Evolutionary conservation across 768 basidiomycete genomes (phyloP), one percentile per base, ranked within the genome.

Genomic region (Pleurotus ostreatus): DNA sequence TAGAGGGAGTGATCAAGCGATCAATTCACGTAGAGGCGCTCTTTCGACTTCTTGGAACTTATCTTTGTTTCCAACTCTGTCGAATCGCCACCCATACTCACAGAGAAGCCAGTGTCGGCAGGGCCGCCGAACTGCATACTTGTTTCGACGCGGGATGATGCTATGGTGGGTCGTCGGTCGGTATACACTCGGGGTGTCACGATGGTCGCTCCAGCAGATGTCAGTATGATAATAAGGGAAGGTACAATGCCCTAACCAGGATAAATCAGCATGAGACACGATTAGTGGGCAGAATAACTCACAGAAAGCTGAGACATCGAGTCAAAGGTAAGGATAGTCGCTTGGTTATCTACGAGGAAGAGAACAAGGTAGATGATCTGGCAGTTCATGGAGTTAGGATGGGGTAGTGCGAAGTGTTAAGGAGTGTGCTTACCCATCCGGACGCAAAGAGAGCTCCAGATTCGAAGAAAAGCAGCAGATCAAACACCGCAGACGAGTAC

Each of bases 91-190:
- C 51, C 51, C 51, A 53, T 53, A 15, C 51, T 53, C 4, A 53
- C 16, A 22, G 51, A 53, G 18, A 53, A 53, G 12, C 61, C 61
- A 46, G 53, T 51, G n/a, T 72, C 70, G 13, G 70, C 69, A 25
- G 70, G 62, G 16, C 65, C 68, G 62, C 79, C 77, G 41, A 80
- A 66, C 52, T 79, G 77, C 77, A 80, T 80, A 16, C 25, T 55
- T 41, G 51, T 55, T 13, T 51, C 43, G 20, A 39, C 43, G 22
- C 38, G 43, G 51, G 23, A 18, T 48, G 37, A 53, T 25, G 55
- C 47, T 37, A 34, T 49, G 22, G 49, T 37, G 7, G 47, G 38
- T 13, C 53, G 51, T 12, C 49, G 57, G 25, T 55, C 56, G 46
- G 37, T 55, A 46, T 47, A 40, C 34, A 46, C 22, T 37, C 43